Evolutionary conservation across 1,139 yeast genomes (phyloP).

Genomic region (Hansenula anomala): DNA sequence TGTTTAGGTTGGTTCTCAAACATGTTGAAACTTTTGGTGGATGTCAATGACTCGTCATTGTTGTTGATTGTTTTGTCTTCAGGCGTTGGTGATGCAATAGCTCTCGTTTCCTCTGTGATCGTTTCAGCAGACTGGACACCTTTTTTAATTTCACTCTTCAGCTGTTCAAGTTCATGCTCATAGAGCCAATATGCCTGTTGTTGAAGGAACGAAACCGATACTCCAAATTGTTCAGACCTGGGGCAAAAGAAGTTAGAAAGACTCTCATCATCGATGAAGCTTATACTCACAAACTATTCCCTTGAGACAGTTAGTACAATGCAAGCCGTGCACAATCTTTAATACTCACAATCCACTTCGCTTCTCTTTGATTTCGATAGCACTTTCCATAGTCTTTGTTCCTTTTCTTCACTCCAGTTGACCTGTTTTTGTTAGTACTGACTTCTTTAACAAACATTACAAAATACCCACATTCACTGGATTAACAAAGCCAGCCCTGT

Average conservation of each 20-base stretch:
- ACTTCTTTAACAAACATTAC: background rate
- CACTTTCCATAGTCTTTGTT: slow-evolving; percentile 19
- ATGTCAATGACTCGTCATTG: background rate
- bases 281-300: slow-evolving; percentile 2
- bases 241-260: too few relatives aligned
- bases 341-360: slow-evolving; percentile 18
- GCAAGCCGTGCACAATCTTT: too few relatives aligned
- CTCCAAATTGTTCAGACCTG: slow-evolving; percentile 26
- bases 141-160: slow-evolving; percentile 30
- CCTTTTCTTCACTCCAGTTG: slow-evolving; percentile 19
- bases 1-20: background rate
- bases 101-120: slow-evolving; percentile 3
- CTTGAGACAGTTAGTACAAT: too few relatives aligned
- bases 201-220: slow-evolving; percentile 34
- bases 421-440: slow-evolving; percentile 5
- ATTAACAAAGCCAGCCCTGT: slow-evolving; percentile 18
- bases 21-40: background rate
- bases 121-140: slow-evolving; percentile 13
- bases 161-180: slow-evolving; percentile 37
- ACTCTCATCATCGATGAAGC: too few relatives aligned
- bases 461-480: slow-evolving; percentile 16
- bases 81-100: background rate
- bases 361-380: slow-evolving; percentile 20
- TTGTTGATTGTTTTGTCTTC: background rate
- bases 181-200: slow-evolving; percentile 45